Base-by-base conservation (phyloP, 768 basidiomycete genomes). In the Kwoniella heveanensis region DNA sequence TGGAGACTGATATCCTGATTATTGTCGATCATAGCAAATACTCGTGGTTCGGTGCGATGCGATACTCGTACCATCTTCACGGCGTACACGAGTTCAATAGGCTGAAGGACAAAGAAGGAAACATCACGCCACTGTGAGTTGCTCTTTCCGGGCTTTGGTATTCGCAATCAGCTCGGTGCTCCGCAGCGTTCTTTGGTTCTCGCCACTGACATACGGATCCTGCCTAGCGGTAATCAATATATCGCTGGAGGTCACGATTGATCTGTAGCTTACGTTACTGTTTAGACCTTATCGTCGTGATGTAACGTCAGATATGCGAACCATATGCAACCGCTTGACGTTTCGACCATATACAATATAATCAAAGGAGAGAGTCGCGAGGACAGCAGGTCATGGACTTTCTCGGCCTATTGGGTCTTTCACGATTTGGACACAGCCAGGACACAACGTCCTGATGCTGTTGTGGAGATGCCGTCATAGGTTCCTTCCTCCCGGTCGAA, bases 61-160 rank as follows among this genome's bases (percentile, higher is more conserved):
- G 72, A 15, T 60, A 76, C 36, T 21, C 60, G 1, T 30, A 53
- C 21, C 62, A 76, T 53, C 66, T 76, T 3, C 74, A 76, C 44
- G 74, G 74, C 37, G 72, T 76, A 12, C 70, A 73, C 49, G 72
- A 68, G 13, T 76, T 62, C 60, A 73, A 73, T 59, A 70, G 72
- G 1, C 54, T 76, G 29, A 76, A 72, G 72, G 69, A 73, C 48
- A 63, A 69, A 26, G 24, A 70, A 4, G 72, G 70, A 2, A 25
- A 69, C 2, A 50, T 76, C 13, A 70, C 69, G 24, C 48, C 69
- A 13, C 44, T 74, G 72, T 71, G 22, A 57, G 71, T 64, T 7
- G 39, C 39, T 19, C 19, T 44, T 17, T 44, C 15, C 15, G 10
- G 32, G 13, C 32, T 36, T 36, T 17, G 39, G 15, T 44, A 32